phyloP scores from a whole-genome alignment of 1,284 basidiomycete species.

The Tilletia caries region DNA sequence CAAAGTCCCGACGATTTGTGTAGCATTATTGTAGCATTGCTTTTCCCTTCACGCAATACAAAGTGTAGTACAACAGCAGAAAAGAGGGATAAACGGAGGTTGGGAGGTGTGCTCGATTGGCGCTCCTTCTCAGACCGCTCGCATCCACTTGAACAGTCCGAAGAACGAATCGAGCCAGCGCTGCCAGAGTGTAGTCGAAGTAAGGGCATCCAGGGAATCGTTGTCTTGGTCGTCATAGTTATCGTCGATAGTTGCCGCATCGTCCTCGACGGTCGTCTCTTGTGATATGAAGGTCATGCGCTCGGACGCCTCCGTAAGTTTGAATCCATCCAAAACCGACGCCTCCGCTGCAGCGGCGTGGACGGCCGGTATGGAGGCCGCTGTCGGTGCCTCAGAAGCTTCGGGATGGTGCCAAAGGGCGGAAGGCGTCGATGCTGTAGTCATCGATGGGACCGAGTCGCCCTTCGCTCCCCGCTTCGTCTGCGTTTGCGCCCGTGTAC shows the following conservation, averaged over 20 bases:
- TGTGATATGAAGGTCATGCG: too few species aligned
- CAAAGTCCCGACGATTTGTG: too few species aligned
- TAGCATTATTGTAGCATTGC: too few species aligned
- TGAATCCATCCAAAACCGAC: not conserved
- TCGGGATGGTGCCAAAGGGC: not conserved
- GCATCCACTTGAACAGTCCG: not conserved
- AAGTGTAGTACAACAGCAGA: too few species aligned
- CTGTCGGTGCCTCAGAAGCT: not conserved
- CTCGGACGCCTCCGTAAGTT: not conserved
- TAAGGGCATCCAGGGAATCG: not conserved
- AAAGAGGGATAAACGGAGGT: too few species aligned
- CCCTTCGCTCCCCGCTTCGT: not conserved
- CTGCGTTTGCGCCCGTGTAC: not conserved
- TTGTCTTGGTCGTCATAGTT: not conserved
- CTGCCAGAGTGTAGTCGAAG: not conserved
- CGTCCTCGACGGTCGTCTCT: not conserved
- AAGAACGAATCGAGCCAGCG: slow-evolving; percentile 11
- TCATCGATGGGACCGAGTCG: not conserved
- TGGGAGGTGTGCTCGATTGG: too few species aligned
- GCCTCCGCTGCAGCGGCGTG: too few species aligned
- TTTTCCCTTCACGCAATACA: too few species aligned
- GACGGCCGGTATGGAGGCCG: too few species aligned
- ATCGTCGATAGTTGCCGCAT: not conserved
- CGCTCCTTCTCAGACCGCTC: not conserved
- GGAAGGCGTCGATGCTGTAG: not conserved